Base-by-base conservation (phyloP, 23 red algal genomes). In the Gracilariopsis chorda region DNA sequence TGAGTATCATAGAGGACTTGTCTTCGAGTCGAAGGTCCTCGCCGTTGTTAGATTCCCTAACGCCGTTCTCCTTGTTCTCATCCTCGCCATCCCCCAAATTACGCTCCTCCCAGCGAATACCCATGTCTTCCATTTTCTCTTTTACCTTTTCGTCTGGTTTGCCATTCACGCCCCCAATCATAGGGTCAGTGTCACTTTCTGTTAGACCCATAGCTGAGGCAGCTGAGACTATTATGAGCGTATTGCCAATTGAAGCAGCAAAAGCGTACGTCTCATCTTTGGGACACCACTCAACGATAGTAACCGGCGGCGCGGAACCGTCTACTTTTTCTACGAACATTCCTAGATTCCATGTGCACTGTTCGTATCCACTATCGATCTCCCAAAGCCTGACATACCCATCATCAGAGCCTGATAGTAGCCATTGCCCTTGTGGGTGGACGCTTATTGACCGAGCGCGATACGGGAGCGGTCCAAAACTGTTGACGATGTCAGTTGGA, bases 331-430 rank as follows among this genome's bases (percentile, higher is more conserved):
- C 55, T 0, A 90, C 86, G 33, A 53, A 69, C 23, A 41, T 24
- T 6, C 51, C 34, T 34, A 90, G 41, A 77, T 77, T 29, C 86
- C 68, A 90, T 36, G 72, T 65, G 56, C 44, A 45, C 24, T 68
- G 86, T 29, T 62, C 25, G 65, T 67, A 76, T 7, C 95, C 95
- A 14, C 72, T 93, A 3, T 72, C 60, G 14, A 94, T 72, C 48
- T 97, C 95, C 75, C 82, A 94, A 35, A 97, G 70, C 46, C 81
- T 83, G 29, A 97, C 82, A 28, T 28, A 33, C 34, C 92, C 96
- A 52, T 98, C 92, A 52, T 94, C 84, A 37, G 78, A 91, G 53
- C 74, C 92, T 14, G 93, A 78, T 27, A 88, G 45, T 56, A 98
- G 71, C 93, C 93, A 98, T 6, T 77, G 67, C 29, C 93, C 96